Evolutionary conservation across 371 early-diverging fungal species (phyloP), one percentile per base, ranked within the genome.

Genomic region (Gilbertella persicaria): DNA sequence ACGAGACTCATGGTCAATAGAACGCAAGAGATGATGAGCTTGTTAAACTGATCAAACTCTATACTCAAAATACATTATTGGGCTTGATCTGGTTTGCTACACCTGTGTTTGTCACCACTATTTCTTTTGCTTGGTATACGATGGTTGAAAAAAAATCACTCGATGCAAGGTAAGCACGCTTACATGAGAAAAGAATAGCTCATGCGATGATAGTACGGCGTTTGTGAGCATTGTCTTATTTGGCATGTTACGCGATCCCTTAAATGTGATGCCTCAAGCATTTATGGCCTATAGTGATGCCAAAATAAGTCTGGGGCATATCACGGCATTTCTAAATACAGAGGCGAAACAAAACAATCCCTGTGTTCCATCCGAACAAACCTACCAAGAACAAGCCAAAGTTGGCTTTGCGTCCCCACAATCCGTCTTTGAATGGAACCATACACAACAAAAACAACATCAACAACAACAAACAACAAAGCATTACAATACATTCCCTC

Each of bases 211-310:
- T 49, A 75, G 75, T 49, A 80, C 64, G 60, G 87, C 84, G 0
- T 87, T 87, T 60, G 82, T 85, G 0, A 80, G 84, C 42, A 78
- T 87, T 60, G 83, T 84, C 7, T 53, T 87, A 17, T 85, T 85
- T 66, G 77, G 73, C 23, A 80, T 78, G 64, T 64, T 87, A 26
- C 80, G 82, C 30, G 73, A 81, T 52, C 84, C 87, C 20, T 55
- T 87, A 20, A 84, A 85, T 45, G 82, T 83, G 12, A 64, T 84
- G 40, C 85, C 87, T 1, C 78, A 83, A 41, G 83, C 79, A 3
- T 73, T 82, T 25, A 75, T 80, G 75, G 73, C 79, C 23, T 84
- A 74, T 44, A 66, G 50, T 13, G 79, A 82, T 39, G 82, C 84
- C 19, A 80, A 74, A 20, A 71, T 80, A 42, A 84, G 85, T 55